phyloP scores from a whole-genome alignment of 164 flowering plant species.

The Magnolia changhungtana region DNA sequence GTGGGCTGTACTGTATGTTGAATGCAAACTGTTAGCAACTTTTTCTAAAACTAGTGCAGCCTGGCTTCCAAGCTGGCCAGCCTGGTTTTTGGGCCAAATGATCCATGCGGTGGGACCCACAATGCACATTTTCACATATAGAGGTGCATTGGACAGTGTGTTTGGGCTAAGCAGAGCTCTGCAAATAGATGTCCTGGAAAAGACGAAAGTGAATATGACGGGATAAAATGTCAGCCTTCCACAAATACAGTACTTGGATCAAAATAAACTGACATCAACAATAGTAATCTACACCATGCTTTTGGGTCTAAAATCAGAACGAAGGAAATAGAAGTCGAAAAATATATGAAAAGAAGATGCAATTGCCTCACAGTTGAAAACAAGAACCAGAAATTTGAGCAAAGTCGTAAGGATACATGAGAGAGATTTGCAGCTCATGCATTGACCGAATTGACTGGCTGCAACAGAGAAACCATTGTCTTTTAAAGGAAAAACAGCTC shows the following conservation, averaged over 20 bases:
- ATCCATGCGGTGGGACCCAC: not conserved
- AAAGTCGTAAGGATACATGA: constrained; percentile 9
- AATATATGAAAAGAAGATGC: not conserved
- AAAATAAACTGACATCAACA: constrained; percentile 6
- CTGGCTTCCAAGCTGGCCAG: not conserved
- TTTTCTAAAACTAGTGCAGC: not conserved
- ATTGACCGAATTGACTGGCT: constrained; percentile 11
- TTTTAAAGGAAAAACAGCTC: not conserved
- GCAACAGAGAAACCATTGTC: constrained; percentile 5
- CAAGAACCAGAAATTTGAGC: constrained; percentile 8
- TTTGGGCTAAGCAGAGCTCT: not conserved
- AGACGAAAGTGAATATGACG: not conserved
- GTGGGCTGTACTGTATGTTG: not conserved
- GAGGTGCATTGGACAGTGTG: not conserved
- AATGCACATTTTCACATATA: not conserved
- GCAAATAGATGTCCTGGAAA: not conserved
- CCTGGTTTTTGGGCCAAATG: not conserved
- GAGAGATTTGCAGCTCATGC: constrained; percentile 12
- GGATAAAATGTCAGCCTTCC: not conserved
- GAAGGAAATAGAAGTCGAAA: not conserved
- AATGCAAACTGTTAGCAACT: not conserved
- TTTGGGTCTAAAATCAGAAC: constrained; percentile 7
- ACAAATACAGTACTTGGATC: not conserved
- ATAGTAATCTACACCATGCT: constrained; percentile 4
- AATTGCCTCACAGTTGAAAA: constrained; percentile 9